Conservation (phyloP, 805 yeast genomes). For the Wickerhamomyces xylosicus region DNA sequence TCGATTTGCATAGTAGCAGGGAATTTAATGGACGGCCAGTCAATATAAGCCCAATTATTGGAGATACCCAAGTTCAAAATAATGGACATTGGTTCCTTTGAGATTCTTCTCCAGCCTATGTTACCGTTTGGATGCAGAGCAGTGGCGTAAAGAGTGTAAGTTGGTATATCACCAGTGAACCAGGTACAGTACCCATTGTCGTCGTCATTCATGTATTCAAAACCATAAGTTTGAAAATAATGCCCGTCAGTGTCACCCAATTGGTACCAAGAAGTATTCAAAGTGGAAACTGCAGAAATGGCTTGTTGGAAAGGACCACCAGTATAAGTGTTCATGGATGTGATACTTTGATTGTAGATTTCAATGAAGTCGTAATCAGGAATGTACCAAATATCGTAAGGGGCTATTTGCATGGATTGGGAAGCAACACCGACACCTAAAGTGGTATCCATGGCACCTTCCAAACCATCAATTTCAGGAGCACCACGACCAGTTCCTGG, state of each 20-base stretch:
- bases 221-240: constrained; percentile 63
- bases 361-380: constrained; percentile 81
- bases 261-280: constrained; percentile 80
- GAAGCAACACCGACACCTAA: constrained; percentile 53
- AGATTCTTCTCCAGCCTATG: constrained; percentile 67
- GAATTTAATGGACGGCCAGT: constrained; percentile 74
- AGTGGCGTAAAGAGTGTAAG: constrained; percentile 59
- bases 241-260: constrained; percentile 37
- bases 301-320: constrained; percentile 97
- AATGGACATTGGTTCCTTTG: constrained; percentile 91
- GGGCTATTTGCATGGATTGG: constrained; percentile 89
- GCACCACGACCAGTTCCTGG: constrained; percentile 87
- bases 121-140: constrained; percentile 90
- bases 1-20: constrained; percentile 74
- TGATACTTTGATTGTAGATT: constrained; percentile 55
- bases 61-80: constrained; percentile 85
- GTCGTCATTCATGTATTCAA: constrained; percentile 67
- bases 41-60: constrained; percentile 87
- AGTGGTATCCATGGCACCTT: constrained; percentile 63
- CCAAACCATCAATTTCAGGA: constrained; percentile 88
- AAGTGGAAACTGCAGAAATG: constrained; percentile 68
- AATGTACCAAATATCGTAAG: constrained; percentile 87
- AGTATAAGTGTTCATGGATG: constrained; percentile 76
- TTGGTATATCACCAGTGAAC: constrained; percentile 77
- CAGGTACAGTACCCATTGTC: constrained; percentile 70